A percentile compares a stretch with the other conserved stretches of the same genome.
These are phyloP conservation scores for Jaapia argillacea DNA, from an alignment of 768 basidiomycete genomes.

Conservation along the genomic window DNA sequence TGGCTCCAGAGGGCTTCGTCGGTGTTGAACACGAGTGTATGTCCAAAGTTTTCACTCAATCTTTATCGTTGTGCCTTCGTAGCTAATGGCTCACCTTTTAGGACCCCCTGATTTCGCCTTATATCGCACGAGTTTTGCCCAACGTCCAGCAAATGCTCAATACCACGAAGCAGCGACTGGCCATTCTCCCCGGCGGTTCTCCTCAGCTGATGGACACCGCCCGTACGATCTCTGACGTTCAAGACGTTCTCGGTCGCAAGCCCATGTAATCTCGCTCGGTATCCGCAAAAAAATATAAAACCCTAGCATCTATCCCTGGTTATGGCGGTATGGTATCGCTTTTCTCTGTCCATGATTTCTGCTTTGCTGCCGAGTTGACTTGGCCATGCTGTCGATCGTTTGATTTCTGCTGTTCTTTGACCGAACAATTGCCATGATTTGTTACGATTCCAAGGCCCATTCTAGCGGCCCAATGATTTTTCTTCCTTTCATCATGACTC, in stretches of 20 bases:
- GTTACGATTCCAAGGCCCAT: too few relatives aligned
- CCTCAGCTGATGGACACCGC: conserved; percentile 58
- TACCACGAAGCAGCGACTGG: conserved; percentile 70
- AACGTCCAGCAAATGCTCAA: conserved; percentile 70
- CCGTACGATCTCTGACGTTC: conserved; percentile 63
- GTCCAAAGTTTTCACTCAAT: conserved; percentile 14
- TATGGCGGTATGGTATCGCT: too few relatives aligned
- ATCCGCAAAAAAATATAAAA: too few relatives aligned
- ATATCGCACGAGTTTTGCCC: conserved; percentile 72
- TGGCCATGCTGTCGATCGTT: too few relatives aligned
- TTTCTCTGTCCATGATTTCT: too few relatives aligned
- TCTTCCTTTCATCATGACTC: too few relatives aligned
- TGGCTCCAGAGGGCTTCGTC: conserved; percentile 74
- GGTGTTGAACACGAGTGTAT: conserved; percentile 62
- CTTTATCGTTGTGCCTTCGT: too few relatives aligned
- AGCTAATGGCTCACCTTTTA: conserved; percentile 16
- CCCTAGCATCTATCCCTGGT: too few relatives aligned
- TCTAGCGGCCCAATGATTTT: too few relatives aligned
- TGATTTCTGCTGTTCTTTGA: too few relatives aligned
- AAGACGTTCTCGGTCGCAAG: conserved; percentile 54
- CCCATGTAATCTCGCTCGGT: conserved; percentile 1
- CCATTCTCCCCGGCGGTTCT: conserved; percentile 60
- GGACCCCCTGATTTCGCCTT: conserved; percentile 78
- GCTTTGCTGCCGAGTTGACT: too few relatives aligned
- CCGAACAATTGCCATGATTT: too few relatives aligned